A percentile compares a stretch with the other conserved stretches of the same genome.
Conservation (phyloP, 257 asterid genomes). For the Plectranthus barbatus region DNA sequence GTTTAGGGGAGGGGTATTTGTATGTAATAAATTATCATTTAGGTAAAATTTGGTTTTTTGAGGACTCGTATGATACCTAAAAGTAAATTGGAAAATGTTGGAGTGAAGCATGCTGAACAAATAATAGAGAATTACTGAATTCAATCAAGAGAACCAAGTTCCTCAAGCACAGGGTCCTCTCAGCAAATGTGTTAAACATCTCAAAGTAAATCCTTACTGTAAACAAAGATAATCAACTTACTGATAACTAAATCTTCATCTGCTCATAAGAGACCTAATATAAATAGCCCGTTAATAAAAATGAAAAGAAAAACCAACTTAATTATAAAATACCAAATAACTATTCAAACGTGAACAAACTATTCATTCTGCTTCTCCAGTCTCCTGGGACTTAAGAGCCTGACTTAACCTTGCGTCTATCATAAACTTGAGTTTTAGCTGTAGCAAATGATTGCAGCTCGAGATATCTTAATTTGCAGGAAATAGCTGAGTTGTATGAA, state of each 20-base stretch:
- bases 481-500: constrained; percentile 85
- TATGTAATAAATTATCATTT: background rate
- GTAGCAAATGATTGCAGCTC: background rate
- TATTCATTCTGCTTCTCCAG: background rate
- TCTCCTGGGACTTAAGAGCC: background rate
- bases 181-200: background rate
- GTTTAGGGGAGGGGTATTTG: background rate
- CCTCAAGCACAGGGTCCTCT: background rate
- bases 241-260: background rate
- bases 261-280: background rate
- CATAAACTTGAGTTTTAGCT: background rate
- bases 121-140: background rate
- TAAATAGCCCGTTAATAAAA: background rate
- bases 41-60: constrained; percentile 5
- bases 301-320: background rate
- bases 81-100: background rate
- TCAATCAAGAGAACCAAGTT: background rate
- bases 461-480: constrained; percentile 33
- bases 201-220: background rate
- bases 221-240: background rate
- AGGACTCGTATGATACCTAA: background rate
- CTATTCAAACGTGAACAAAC: too few species aligned
- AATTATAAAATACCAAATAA: background rate
- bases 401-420: background rate
- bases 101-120: background rate